These are phyloP conservation scores for Jacaranda mimosifolia DNA, from an alignment of 257 asterid species.

Conservation along the genomic window DNA sequence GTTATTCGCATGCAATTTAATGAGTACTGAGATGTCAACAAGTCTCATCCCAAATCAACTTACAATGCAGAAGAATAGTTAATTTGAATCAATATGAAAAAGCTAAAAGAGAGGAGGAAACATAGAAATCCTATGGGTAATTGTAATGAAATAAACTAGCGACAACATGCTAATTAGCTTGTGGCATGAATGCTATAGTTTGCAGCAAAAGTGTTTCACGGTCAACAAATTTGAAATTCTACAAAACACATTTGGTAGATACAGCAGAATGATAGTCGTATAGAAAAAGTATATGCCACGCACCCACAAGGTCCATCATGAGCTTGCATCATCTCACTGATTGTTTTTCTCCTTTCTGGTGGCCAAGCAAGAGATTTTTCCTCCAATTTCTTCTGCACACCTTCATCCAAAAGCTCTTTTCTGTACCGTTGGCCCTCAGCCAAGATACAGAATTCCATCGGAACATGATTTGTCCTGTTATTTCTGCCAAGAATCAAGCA, in stretches of 20 bases:
- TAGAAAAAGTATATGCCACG: conserved; percentile 26
- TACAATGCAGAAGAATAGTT: not conserved
- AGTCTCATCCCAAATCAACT: too few species aligned
- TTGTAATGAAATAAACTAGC: not conserved
- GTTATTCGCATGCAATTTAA: not conserved
- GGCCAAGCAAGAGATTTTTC: conserved; percentile 57
- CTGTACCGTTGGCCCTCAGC: conserved; percentile 70
- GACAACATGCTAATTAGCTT: conserved; percentile 10
- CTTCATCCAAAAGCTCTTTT: conserved; percentile 60
- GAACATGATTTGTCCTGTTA: conserved; percentile 56
- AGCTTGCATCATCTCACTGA: conserved; percentile 61
- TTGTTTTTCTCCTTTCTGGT: conserved; percentile 46
- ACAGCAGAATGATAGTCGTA: not conserved
- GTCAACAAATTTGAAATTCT: not conserved
- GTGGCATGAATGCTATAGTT: not conserved
- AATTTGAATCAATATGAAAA: not conserved
- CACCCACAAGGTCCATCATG: conserved; percentile 86
- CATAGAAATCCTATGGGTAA: not conserved
- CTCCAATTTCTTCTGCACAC: conserved; percentile 39
- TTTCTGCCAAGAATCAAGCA: conserved; percentile 64
- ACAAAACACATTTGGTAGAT: not conserved
- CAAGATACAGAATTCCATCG: conserved; percentile 76
- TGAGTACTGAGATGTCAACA: too few species aligned
- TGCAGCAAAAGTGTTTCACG: too few species aligned
- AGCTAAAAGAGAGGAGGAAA: not conserved